Base-by-base conservation (phyloP, 164 flowering plant genomes). In the Stephania cephalantha region DNA sequence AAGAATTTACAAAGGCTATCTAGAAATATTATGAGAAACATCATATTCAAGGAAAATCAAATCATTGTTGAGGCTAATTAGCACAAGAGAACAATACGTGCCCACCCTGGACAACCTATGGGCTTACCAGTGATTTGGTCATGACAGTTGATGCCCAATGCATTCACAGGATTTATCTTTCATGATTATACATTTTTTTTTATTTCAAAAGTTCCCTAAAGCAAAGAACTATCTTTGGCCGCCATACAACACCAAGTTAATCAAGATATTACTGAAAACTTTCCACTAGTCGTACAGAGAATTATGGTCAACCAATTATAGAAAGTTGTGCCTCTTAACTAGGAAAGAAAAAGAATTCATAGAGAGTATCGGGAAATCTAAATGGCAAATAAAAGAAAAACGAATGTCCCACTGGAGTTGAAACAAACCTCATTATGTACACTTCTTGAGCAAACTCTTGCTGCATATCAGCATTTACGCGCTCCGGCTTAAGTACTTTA, bases 391-490 rank as follows among this genome's bases (percentile, higher is more conserved):
- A 0, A 68, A 44, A n/a, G 48, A 42, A 69, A 42, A 69, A 44
- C 6, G 25, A 17, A 44, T 69, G 11, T 35, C 42, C n/a, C n/a
- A 2, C 66, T 42, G 35, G 52, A 20, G 35, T 13, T 61, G 20
- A 5, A 61, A 76, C 86, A 76, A 67, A 94, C 99, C 99, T 95
- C 96, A 95, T 85, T 67, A 95, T 93, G 76, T 85, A 93, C 61
- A 95, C 92, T 83, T 95, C 99, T 83, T 95, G 98, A 30, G 90
- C 82, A 81, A 95, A 95, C 69, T 95, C 98, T 76, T 81, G 82
- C 74, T 88, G 87, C 90, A 91, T 83, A 78, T 93, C 92, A 70
- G 72, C 82, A 82, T 81, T 89, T 44, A 93, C 80, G 70, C 84
- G 85, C 75, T 93, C 98, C 35, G 91, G 85, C 78, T 89, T 95